phyloP scores from a whole-genome alignment of 306 rosid genomes.

The Purshia tridentata region DNA sequence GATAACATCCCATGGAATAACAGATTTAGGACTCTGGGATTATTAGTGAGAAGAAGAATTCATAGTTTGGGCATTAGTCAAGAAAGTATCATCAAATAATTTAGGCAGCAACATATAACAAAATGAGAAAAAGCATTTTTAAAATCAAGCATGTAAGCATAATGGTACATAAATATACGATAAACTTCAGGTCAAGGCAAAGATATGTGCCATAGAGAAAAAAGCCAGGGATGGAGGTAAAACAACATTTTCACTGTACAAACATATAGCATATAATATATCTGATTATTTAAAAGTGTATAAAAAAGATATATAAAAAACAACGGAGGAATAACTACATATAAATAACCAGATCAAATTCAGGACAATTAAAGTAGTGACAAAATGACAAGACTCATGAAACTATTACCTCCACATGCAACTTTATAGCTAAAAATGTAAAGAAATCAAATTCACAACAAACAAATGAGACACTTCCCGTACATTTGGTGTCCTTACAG shows the following conservation, averaged over 20 bases:
- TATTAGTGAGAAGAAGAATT: background rate
- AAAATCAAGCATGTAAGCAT: background rate
- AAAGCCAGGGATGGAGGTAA: background rate
- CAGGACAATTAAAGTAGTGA: background rate
- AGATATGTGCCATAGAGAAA: background rate
- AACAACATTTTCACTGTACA: background rate
- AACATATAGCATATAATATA: background rate
- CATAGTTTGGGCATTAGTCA: background rate
- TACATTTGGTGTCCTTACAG: too few species aligned
- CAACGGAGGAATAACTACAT: background rate
- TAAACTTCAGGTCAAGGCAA: background rate
- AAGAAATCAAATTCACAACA: background rate
- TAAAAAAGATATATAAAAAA: background rate
- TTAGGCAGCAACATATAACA: background rate
- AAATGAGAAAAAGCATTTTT: background rate
- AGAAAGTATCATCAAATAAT: background rate
- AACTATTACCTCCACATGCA: background rate
- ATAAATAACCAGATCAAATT: too few species aligned
- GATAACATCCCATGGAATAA: background rate
- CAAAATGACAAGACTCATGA: background rate
- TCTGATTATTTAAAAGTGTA: background rate
- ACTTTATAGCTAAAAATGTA: background rate
- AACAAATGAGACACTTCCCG: background rate
- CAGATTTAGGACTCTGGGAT: background rate
- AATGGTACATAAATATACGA: background rate